Evolutionary conservation across 495 filamentous ascomycete species (phyloP).

Genomic region (Penicillium waksmanii): DNA sequence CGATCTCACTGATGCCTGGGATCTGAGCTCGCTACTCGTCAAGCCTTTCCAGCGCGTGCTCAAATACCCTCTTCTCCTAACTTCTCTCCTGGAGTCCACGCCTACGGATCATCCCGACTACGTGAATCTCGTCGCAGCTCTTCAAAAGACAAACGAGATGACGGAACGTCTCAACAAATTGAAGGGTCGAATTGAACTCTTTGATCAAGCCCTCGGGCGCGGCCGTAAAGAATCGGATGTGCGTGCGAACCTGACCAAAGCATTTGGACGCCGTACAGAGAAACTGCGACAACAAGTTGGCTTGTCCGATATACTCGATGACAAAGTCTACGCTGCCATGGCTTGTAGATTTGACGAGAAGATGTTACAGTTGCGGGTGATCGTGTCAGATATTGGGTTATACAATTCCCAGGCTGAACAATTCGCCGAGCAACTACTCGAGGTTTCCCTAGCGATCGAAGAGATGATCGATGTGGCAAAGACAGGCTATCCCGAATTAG

Average conservation of each 20-base stretch:
- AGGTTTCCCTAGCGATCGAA: conserved; percentile 72
- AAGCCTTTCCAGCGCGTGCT: conserved; percentile 93
- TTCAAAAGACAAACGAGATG: conserved; percentile 76
- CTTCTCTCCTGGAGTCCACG: conserved; percentile 76
- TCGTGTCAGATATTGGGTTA: conserved; percentile 85
- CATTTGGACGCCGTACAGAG: conserved; percentile 83
- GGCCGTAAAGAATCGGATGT: conserved; percentile 93
- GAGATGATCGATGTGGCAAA: conserved; percentile 59
- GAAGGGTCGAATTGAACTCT: conserved; percentile 87
- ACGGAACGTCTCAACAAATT: conserved; percentile 85
- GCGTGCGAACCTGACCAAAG: conserved; percentile 78
- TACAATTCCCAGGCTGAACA: conserved; percentile 74
- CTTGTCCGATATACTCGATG: conserved; percentile 68
- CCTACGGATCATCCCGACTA: conserved; percentile 82
- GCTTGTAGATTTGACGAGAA: conserved; percentile 83
- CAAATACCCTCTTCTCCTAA: conserved; percentile 87
- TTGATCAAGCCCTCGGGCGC: conserved; percentile 81
- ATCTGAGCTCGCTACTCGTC: conserved; percentile 88
- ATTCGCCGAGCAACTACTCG: conserved; percentile 73
- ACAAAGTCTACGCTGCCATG: conserved; percentile 74
- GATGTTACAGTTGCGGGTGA: conserved; percentile 85
- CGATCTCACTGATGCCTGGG: conserved; percentile 91
- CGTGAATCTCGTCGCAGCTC: conserved; percentile 63
- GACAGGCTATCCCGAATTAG: conserved; percentile 75
- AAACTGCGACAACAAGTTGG: conserved; percentile 73